These are phyloP conservation scores for Fusarium beomiforme DNA, from an alignment of 2,329 filamentous ascomycete genomes.

Conservation along the genomic window DNA sequence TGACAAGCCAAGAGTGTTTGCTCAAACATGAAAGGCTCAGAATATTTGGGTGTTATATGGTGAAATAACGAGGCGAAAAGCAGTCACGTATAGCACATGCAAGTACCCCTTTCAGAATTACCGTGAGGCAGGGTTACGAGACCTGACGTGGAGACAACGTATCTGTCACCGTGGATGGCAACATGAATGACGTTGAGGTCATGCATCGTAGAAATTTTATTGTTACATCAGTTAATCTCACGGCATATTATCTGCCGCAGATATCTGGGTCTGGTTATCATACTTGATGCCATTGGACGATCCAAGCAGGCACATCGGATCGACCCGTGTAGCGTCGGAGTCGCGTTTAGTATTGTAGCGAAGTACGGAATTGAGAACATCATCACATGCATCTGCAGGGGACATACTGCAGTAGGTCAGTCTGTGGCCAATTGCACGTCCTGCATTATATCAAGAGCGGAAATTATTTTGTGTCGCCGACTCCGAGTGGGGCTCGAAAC, in stretches of 20 bases:
- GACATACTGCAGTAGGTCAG: neutral
- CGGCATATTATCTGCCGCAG: neutral
- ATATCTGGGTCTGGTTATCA: neutral
- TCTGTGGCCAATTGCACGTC: rapidly evolving
- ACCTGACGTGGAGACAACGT: neutral
- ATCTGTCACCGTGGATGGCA: too few species aligned
- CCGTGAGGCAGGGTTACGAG: neutral
- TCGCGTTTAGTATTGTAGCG: neutral
- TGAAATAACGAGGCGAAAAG: neutral
- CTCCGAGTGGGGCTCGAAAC: neutral
- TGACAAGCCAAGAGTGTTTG: neutral
- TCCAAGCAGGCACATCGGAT: neutral
- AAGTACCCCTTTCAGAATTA: neutral
- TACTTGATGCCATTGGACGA: neutral
- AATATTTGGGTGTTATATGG: neutral
- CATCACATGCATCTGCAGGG: too few species aligned
- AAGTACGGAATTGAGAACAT: neutral
- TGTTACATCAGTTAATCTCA: neutral
- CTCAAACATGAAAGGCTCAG: too few species aligned
- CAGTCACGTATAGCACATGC: neutral
- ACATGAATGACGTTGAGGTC: neutral
- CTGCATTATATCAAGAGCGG: neutral
- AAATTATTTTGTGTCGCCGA: neutral
- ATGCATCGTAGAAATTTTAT: neutral
- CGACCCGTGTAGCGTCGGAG: neutral